Evolutionary conservation across 192 early-diverging fungal genomes (phyloP).

Genomic region (Chytriomyces sp.): DNA sequence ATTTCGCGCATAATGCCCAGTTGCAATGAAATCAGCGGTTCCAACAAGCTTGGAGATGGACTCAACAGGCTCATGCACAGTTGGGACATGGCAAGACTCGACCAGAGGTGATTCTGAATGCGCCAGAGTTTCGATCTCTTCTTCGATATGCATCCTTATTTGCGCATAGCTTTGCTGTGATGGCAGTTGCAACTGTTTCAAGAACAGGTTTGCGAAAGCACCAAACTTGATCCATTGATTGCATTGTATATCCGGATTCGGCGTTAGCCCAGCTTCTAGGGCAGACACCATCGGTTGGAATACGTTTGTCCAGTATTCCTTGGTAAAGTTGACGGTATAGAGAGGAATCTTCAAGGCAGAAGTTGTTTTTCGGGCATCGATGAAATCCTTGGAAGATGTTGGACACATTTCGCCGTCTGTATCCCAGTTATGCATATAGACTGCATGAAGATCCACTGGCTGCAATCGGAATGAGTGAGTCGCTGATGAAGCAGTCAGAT

Average conservation of each 20-base stretch:
- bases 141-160: background rate
- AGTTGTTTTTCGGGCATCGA: slow-evolving; percentile 54
- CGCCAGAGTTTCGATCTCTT: background rate
- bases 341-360: slow-evolving; percentile 68
- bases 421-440: slow-evolving; percentile 98
- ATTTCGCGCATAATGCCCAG: slow-evolving; percentile 69
- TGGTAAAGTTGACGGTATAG: slow-evolving; percentile 71
- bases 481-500: background rate
- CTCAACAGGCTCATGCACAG: background rate
- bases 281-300: slow-evolving; percentile 82
- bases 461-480: background rate
- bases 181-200: background rate
- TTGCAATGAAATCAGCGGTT: slow-evolving; percentile 60
- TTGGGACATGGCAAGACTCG: background rate
- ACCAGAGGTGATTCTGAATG: background rate
- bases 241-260: slow-evolving; percentile 93
- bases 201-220: slow-evolving; percentile 68
- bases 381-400: slow-evolving; percentile 18
- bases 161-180: background rate
- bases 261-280: slow-evolving; percentile 74
- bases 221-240: slow-evolving; percentile 96
- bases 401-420: slow-evolving; percentile 51
- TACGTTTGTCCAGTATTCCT: slow-evolving; percentile 90
- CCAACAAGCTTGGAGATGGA: background rate
- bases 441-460: slow-evolving; percentile 62